Percentiles rank a stretch among this genome's conserved stretches.
Evolutionary conservation across 129 eudicot genomes (phyloP).

Genomic region (Saussurea involucrata): DNA sequence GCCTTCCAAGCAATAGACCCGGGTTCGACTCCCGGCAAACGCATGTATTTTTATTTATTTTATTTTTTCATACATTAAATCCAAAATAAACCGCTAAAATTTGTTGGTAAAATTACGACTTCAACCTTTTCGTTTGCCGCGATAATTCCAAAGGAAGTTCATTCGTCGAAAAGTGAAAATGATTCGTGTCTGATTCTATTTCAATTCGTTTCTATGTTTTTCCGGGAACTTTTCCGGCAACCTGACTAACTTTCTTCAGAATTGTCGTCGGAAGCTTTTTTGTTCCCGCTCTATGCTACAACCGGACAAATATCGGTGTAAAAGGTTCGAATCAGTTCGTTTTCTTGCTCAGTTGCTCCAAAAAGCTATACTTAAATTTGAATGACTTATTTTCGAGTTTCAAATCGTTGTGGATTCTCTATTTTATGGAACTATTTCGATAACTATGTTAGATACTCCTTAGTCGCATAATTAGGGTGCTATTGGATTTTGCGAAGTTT

Average conservation of each 20-base stretch:
- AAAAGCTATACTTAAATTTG: not conserved
- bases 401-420: not conserved
- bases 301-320: not conserved
- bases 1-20: constrained; percentile 99
- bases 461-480: not conserved
- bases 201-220: not conserved
- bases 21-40: constrained; percentile 99
- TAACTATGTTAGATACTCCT: not conserved
- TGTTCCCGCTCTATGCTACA: not conserved
- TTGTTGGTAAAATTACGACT: not conserved
- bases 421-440: not conserved
- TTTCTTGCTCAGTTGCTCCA: not conserved
- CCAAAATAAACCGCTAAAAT: not conserved
- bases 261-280: constrained; percentile 3
- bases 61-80: not conserved
- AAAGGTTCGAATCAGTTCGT: constrained; percentile 15
- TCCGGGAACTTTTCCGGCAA: not conserved
- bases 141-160: not conserved
- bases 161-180: not conserved
- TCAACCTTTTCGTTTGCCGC: constrained; percentile 8
- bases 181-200: not conserved
- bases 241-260: not conserved
- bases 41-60: not conserved
- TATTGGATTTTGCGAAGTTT: not conserved
- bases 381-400: not conserved